phyloP scores from a whole-genome alignment of 1,284 basidiomycete species.

The Moesziomyces parantarcticus region DNA sequence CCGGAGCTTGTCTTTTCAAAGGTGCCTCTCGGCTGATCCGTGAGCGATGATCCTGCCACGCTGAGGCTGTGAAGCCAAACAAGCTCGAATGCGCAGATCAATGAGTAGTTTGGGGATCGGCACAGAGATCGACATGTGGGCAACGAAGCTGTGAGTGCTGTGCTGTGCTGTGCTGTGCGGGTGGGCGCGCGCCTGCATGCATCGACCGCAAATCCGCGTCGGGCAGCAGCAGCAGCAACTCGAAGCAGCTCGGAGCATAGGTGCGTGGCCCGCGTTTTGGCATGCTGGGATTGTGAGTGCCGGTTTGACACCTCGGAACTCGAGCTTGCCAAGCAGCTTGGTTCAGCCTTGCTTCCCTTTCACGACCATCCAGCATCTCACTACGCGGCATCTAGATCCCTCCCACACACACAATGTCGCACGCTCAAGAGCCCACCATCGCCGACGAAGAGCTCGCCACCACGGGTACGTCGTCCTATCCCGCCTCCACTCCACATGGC shows the following conservation, averaged over 20 bases:
- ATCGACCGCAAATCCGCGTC: background rate
- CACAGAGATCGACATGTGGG: no score
- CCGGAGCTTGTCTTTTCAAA: no score
- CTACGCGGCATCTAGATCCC: background rate
- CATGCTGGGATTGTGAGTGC: background rate
- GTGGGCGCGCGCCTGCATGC: background rate
- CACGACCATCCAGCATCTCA: slow-evolving; percentile 9
- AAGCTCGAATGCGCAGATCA: background rate
- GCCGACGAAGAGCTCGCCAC: slow-evolving; percentile 52
- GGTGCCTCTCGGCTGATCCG: no score
- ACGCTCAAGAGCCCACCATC: slow-evolving; percentile 47
- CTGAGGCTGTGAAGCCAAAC: no score
- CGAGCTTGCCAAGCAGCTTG: background rate
- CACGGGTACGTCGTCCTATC: slow-evolving; percentile 35
- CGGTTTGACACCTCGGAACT: background rate
- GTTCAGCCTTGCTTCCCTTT: background rate
- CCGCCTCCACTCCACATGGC: background rate
- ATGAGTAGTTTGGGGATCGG: no score
- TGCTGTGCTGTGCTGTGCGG: background rate
- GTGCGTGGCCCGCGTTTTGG: background rate
- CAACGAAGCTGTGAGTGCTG: background rate
- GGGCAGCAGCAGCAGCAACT: background rate
- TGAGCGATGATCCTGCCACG: no score
- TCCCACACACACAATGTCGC: slow-evolving; percentile 39
- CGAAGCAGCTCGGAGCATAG: no score